Base-by-base conservation (phyloP, 768 basidiomycete species). In the Amanita phalloides region DNA sequence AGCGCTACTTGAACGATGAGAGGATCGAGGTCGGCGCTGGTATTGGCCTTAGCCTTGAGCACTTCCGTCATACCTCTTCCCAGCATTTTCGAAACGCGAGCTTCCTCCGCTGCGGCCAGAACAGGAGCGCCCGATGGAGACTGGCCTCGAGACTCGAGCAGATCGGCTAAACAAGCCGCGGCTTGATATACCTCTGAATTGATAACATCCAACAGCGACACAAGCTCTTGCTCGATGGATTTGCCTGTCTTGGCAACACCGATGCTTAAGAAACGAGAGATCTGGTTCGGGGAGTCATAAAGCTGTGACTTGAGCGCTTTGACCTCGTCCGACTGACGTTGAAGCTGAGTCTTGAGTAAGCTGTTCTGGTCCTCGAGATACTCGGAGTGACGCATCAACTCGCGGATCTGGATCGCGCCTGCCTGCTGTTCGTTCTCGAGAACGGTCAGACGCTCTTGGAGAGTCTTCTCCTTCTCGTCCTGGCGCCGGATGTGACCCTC, bases 151-250 rank as follows among this genome's bases (percentile, higher is more conserved):
- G 54, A 57, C 50, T 67, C 67, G 33, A 71, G 58, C 10, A 61
- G 63, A 54, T 72, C 71, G 5, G 70, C 67, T 57, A 73, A 62
- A 43, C 65, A 64, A 3, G 72, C 72, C 2, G 70, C 65, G 6
- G 62, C 60, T 58, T 72, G 72, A 58, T 68, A 71, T 21, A 70
- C 66, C 46, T 71, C 70, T 10, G 67, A 65, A 60, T 72, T 71
- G 49, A 71, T 58, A 17, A 58, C 49, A 39, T 68, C 62, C 36
- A 68, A 41, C 11, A 60, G 55, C 25, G 33, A 45, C 46, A n/a
- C 53, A 21, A 43, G 37, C 30, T 38, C 45, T 45, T 45, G 41
- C 37, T 47, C 43, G 7, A 20, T 21, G 21, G 39, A 43, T 36
- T 41, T 55, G 46, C 8, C 33, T 13, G 51, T 25, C 35, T 42